Evolutionary conservation across 257 asterid genomes (phyloP).

Genomic region (Linderniella brevidens): DNA sequence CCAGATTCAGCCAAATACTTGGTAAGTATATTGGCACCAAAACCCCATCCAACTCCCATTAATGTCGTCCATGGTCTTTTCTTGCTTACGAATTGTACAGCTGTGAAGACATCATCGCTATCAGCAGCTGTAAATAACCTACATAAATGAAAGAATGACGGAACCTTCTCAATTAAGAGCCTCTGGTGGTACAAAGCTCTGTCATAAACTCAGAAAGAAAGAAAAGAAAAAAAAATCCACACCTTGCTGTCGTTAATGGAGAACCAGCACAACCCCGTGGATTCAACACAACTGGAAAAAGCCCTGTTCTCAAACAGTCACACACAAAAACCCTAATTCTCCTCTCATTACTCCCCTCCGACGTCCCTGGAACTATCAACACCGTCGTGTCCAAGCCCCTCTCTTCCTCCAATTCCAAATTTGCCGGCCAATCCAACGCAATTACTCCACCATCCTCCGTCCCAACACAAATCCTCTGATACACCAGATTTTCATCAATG

Average conservation of each 20-base stretch:
- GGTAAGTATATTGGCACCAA: slow-evolving; percentile 95
- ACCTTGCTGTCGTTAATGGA: slow-evolving; percentile 84
- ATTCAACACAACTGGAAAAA: slow-evolving; percentile 83
- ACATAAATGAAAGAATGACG: slow-evolving; percentile 41
- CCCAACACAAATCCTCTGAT: slow-evolving; percentile 67
- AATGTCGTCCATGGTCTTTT: slow-evolving; percentile 89
- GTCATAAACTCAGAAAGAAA: background rate
- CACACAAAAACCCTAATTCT: slow-evolving; percentile 35
- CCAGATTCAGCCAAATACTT: slow-evolving; percentile 87
- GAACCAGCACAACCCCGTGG: slow-evolving; percentile 98
- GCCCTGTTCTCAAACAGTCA: slow-evolving; percentile 64
- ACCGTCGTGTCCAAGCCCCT: slow-evolving; percentile 71
- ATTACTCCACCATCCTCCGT: slow-evolving; percentile 81
- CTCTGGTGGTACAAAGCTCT: too few relatives aligned
- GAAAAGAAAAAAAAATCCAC: slow-evolving; percentile 8
- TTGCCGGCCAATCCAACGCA: slow-evolving; percentile 87
- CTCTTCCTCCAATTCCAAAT: slow-evolving; percentile 73
- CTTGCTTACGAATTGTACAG: slow-evolving; percentile 50
- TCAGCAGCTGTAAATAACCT: slow-evolving; percentile 99
- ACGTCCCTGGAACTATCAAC: slow-evolving; percentile 75
- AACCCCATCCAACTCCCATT: slow-evolving; percentile 90
- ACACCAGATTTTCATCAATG: slow-evolving; percentile 20
- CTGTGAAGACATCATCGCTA: slow-evolving; percentile 88
- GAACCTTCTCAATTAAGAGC: slow-evolving; percentile 14
- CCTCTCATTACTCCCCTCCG: slow-evolving; percentile 60